Evolutionary conservation across 1,139 yeast genomes (phyloP).

Genomic region (Debaryomyces subglobosus): DNA sequence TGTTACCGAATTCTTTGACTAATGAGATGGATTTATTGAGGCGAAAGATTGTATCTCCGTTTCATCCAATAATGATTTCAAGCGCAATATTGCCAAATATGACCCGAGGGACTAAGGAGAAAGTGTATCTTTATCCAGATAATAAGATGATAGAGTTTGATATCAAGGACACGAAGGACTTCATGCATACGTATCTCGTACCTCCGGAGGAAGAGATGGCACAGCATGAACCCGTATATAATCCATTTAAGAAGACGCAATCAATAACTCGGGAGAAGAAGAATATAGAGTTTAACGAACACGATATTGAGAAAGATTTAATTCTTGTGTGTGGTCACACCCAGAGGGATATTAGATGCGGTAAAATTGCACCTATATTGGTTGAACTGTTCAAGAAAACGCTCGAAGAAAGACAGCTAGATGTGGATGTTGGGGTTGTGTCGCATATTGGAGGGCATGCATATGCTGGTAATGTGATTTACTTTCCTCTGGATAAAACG

Average conservation of each 20-base stretch:
- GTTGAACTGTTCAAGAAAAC: conserved; percentile 52
- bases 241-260: conserved; percentile 30
- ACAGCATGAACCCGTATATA: conserved; percentile 24
- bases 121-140: conserved; percentile 60
- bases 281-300: conserved; percentile 22
- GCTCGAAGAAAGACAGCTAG: conserved; percentile 29
- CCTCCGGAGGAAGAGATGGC: conserved; percentile 26
- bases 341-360: conserved; percentile 67
- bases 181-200: conserved; percentile 45
- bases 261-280: neutral
- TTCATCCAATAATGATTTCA: conserved; percentile 56
- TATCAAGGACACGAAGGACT: conserved; percentile 33
- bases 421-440: conserved; percentile 54
- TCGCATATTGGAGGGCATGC: conserved; percentile 81
- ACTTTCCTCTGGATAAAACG: conserved; percentile 42
- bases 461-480: conserved; percentile 74
- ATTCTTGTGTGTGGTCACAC: conserved; percentile 69
- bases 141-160: conserved; percentile 41
- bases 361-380: conserved; percentile 60
- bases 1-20: conserved; percentile 47
- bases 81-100: conserved; percentile 25
- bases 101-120: conserved; percentile 20
- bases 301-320: conserved; percentile 24
- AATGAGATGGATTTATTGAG: conserved; percentile 33
- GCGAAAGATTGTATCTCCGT: conserved; percentile 36